phyloP scores from a whole-genome alignment of 2,329 filamentous ascomycete genomes.

The Neopestalotiopsis sp. region DNA sequence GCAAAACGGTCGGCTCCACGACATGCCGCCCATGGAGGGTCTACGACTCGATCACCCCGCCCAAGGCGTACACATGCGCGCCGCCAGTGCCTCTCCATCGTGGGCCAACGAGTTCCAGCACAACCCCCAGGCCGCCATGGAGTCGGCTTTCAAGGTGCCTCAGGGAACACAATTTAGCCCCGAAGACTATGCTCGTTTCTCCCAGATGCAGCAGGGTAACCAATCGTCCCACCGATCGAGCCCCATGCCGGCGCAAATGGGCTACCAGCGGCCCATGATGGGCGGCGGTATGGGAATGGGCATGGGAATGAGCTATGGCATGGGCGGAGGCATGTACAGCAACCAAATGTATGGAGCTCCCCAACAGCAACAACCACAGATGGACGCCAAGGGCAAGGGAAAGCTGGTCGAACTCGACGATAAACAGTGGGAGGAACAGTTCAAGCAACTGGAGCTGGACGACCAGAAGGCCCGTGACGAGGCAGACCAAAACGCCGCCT shows the following conservation, averaged over 20 bases:
- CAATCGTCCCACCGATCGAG: constrained; percentile 52
- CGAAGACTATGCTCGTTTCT: constrained; percentile 87
- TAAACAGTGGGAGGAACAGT: constrained; percentile 94
- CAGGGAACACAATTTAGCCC: constrained; percentile 71
- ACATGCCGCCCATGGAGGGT: constrained; percentile 56
- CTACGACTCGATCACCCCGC: constrained; percentile 51
- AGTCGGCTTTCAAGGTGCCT: constrained; percentile 68
- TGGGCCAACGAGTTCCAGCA: constrained; percentile 58
- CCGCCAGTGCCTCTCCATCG: constrained; percentile 57
- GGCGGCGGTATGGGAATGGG: constrained; percentile 45
- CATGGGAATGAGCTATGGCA: constrained; percentile 59
- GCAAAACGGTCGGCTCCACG: constrained; percentile 67
- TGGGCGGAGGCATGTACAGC: constrained; percentile 58
- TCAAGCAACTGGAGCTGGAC: constrained; percentile 81
- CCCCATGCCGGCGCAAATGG: constrained; percentile 61
- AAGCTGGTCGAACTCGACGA: constrained; percentile 96
- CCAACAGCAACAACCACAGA: constrained; percentile 47
- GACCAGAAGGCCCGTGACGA: constrained; percentile 53
- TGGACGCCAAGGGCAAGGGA: constrained; percentile 77
- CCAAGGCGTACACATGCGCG: constrained; percentile 58
- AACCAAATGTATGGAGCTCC: constrained; percentile 59
- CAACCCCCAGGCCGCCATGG: constrained; percentile 67
- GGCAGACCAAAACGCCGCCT: constrained; percentile 55
- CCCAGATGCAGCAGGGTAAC: constrained; percentile 66
- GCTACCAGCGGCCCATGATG: constrained; percentile 46